Evolutionary conservation across 192 early-diverging fungal species (phyloP).

Genomic region (Physocladia obscura): DNA sequence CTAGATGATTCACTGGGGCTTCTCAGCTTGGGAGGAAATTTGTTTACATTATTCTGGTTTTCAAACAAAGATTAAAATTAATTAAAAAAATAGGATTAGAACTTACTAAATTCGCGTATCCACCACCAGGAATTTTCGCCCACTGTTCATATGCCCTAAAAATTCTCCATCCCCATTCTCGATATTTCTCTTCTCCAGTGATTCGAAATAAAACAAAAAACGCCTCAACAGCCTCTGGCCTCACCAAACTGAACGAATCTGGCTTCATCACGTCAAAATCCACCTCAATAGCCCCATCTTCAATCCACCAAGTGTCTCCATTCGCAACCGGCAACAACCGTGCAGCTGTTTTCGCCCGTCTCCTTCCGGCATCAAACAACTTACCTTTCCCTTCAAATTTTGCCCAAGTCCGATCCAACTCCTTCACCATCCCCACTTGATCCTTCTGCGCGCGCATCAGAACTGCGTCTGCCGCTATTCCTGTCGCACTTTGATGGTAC

Average conservation of each 20-base stretch:
- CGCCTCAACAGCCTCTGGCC: slow-evolving; percentile 21
- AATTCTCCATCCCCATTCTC: slow-evolving; percentile 65
- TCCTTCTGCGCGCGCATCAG: slow-evolving; percentile 54
- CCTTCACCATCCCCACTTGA: slow-evolving; percentile 5
- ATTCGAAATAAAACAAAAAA: slow-evolving; percentile 28
- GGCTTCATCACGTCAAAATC: slow-evolving; percentile 53
- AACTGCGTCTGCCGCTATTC: slow-evolving; percentile 80
- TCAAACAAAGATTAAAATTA: neutral
- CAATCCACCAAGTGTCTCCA: neutral
- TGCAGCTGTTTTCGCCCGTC: neutral
- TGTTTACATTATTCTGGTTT: neutral
- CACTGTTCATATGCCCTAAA: slow-evolving; percentile 71
- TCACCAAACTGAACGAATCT: neutral
- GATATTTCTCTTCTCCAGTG: slow-evolving; percentile 29
- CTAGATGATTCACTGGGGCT: too few relatives aligned
- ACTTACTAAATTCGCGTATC: slow-evolving; percentile 36
- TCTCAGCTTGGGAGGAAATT: neutral
- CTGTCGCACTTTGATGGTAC: slow-evolving; percentile 75
- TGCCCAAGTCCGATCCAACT: neutral
- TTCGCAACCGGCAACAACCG: slow-evolving; percentile 4
- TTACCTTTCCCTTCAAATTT: neutral
- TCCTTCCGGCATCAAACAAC: neutral
- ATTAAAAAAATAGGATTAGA: neutral
- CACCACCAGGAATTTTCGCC: slow-evolving; percentile 52
- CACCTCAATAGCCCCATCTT: slow-evolving; percentile 29